Conservation (phyloP, 2,329 filamentous ascomycete species). For the Camptophora hylomeconis region DNA sequence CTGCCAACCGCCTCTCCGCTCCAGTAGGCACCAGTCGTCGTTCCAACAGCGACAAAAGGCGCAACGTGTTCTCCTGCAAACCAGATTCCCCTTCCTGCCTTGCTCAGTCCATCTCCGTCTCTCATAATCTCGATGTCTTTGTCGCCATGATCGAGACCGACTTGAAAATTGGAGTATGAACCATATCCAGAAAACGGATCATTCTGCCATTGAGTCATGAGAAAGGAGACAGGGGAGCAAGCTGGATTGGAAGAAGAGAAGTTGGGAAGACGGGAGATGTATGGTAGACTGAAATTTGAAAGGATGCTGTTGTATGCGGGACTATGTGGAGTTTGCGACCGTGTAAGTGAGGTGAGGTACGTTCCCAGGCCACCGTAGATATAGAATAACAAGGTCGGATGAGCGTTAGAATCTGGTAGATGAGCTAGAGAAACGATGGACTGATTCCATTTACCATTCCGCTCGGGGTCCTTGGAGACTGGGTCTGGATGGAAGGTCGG, state of each 20-base stretch:
- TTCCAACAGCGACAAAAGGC: slow-evolving; percentile 78
- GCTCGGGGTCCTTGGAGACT: slow-evolving; percentile 26
- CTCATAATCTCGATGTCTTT: slow-evolving; percentile 53
- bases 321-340: slow-evolving; percentile 24
- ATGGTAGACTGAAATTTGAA: slow-evolving; percentile 59
- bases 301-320: slow-evolving; percentile 43
- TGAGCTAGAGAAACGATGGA: slow-evolving; percentile 66
- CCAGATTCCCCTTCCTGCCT: slow-evolving; percentile 57
- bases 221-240: slow-evolving; percentile 50
- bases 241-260: slow-evolving; percentile 41
- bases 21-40: slow-evolving; percentile 84
- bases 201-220: slow-evolving; percentile 65
- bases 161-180: slow-evolving; percentile 75
- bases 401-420: slow-evolving; percentile 43
- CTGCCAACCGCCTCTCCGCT: slow-evolving; percentile 67
- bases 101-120: slow-evolving; percentile 27
- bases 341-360: slow-evolving; percentile 22
- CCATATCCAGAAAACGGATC: slow-evolving; percentile 72
- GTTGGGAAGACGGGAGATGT: slow-evolving; percentile 60
- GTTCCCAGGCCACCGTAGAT: slow-evolving; percentile 31
- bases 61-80: slow-evolving; percentile 83
- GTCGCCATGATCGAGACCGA: slow-evolving; percentile 57
- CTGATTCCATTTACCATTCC: slow-evolving; percentile 56
- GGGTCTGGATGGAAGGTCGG: slow-evolving; percentile 48
- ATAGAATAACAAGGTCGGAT: slow-evolving; percentile 76